Base-by-base conservation (phyloP, 2,329 filamentous ascomycete species). In the Hypoxylon sp. region DNA sequence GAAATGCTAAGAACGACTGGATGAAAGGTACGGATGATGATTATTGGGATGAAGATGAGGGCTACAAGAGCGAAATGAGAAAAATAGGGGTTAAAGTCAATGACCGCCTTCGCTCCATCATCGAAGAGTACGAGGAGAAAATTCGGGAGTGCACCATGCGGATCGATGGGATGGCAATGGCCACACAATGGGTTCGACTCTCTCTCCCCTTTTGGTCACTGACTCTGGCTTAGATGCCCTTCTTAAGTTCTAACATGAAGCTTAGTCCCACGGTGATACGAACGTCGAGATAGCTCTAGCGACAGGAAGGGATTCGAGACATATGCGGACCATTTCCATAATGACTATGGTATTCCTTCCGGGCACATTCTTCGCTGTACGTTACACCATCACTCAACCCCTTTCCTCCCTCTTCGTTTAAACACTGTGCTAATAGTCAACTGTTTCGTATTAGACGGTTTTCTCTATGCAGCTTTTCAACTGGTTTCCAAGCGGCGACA, bases 121-220 rank as follows among this genome's bases (percentile, higher is more conserved):
- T 72, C 0, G 71, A 76, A 17, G 77, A 80, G 50, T 79, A 77
- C 24, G 75, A 78, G 1, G 75, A 78, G 1, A 78, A 75, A 50
- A 76, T 78, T 2, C 62, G 74, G 35, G 76, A 79, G 5, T 80
- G 77, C 33, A 74, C 73, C 0, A 79, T 80, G 77, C 70, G 76
- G n/a, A 48, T 80, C 0, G 78, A 80, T 13, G 77, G 77, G 2
- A 79, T 80, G 76, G 71, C 74, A 5, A 78, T 80, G 74, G 73
- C 78, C 13, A 80, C 76, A 2, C 77, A 80, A 75, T 79, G 75
- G 77, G 78, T 79, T 72, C 42, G 72, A 4, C 14, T 5, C 48
- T 9, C 5, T 37, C 8, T 29, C 39, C 4, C 9, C 14, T 5
- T 19, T 14, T 37, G 6, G 22, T 37, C 10, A 22, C 29, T 22